Percentiles rank a stretch among this genome's conserved stretches.
phyloP scores from a whole-genome alignment of 1,284 basidiomycete species.

The Microbotryomycetes sp. region DNA sequence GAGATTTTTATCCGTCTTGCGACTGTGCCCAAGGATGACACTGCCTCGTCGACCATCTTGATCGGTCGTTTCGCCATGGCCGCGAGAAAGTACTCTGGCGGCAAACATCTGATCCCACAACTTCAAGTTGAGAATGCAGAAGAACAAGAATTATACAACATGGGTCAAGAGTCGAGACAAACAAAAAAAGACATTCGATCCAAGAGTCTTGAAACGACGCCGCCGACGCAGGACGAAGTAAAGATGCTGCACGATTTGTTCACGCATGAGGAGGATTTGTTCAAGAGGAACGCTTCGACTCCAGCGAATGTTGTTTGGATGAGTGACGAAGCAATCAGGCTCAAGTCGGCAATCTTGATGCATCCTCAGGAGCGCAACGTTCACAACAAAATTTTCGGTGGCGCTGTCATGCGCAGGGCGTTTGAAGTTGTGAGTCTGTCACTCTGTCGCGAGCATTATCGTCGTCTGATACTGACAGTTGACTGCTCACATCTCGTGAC shows the following conservation, averaged over 20 bases:
- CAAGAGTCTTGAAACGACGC: constrained; percentile 32
- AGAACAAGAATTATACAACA: constrained; percentile 38
- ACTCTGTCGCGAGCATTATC: not conserved
- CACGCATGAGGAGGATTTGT: constrained; percentile 20
- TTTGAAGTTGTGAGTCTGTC: not conserved
- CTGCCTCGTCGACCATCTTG: constrained; percentile 37
- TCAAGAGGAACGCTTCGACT: constrained; percentile 23
- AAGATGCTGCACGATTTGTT: constrained; percentile 40
- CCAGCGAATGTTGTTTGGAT: constrained; percentile 35
- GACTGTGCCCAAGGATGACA: constrained; percentile 33
- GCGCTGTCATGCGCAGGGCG: constrained; percentile 30
- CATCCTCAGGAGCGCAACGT: constrained; percentile 38
- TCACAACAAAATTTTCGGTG: constrained; percentile 32
- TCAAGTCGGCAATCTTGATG: constrained; percentile 36
- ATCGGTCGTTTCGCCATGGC: constrained; percentile 45
- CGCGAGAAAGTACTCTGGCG: constrained; percentile 34
- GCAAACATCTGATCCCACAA: constrained; percentile 37
- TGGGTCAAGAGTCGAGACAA: constrained; percentile 37
- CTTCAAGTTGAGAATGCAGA: constrained; percentile 36
- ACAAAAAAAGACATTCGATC: constrained; percentile 19
- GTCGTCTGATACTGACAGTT: not conserved
- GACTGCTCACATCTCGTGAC: constrained; percentile 34
- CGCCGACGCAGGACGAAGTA: constrained; percentile 42
- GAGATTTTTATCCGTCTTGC: constrained; percentile 43
- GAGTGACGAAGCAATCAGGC: constrained; percentile 31